Evolutionary conservation across 805 yeast species (phyloP), one percentile per base, ranked within the genome.

Genomic region (Jamesozyma jinghongensis): DNA sequence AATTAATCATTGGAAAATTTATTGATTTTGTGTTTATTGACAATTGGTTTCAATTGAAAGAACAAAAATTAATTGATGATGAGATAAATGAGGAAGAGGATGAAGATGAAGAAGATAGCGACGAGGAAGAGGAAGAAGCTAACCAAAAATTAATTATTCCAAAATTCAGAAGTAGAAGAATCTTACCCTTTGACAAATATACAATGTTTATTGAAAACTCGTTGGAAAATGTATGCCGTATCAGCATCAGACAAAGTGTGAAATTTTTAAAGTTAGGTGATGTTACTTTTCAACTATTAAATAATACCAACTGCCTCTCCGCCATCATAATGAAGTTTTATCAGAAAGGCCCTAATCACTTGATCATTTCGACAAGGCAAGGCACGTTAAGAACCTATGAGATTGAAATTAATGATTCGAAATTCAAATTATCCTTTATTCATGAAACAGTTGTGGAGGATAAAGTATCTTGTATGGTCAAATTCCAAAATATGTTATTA

Each of bases 401-500:
- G 40, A 32, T 56, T 42, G 10, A 16, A 5, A 17, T 26, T 13
- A 30, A 40, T 16, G 20, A 33, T 17, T 36, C 14, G 19, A 14
- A 13, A 11, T 68, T n/a, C 48, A 28, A 59, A 2, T 43, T 85
- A 19, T 56, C 63, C 25, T 65, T 75, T 25, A 49, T 79, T 3
- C 92, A 88, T 57, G 66, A 67, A 40, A 86, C 96, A 0, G 54
- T 59, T 12, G 60, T 81, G 0, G 77, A 74, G 4, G 63, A 53
- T 5, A 62, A 66, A 2, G 74, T 77, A 0, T 46, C 67, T 22
- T 67, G 82, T 0, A 49, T 88, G 56, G 48, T 58, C 1, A 61
- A 66, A 10, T 85, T 85, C 56, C 71, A 73, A 37, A 84, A 79
- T 0, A 69, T 68, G 44, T 55, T 87, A 1, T 57, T 87, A 1